Base-by-base conservation (phyloP, 2,329 filamentous ascomycete species). In the Exophiala mesophila region DNA sequence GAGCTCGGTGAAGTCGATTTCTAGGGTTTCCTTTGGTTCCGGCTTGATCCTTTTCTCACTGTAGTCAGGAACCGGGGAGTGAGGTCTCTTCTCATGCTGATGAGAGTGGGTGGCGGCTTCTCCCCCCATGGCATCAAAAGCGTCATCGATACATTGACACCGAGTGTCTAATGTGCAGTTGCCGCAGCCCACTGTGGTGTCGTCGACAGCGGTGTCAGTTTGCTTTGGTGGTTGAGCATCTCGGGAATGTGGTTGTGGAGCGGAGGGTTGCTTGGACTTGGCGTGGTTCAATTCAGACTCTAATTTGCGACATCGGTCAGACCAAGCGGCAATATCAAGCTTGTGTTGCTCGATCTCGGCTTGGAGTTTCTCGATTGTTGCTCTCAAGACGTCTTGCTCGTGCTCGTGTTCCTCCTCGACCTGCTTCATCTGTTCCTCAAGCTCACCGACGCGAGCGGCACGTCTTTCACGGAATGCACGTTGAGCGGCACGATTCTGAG, bases 401-500 rank as follows among this genome's bases (percentile, higher is more conserved):
- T 61, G 55, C n/a, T 68, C 66, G 51, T 70, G 61, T 31, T 68
- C 64, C 26, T 70, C 67, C 53, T 72, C 68, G 21, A 70, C 66
- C 37, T 67, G 59, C 50, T 69, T 72, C 30, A 72, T 63, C 39
- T 71, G 63, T 37, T 77, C 69, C 47, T 76, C 69, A 33, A 79
- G 65, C 51, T 77, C 89, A 28, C 84, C 82, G 5, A 96, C 86
- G 28, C 87, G 84, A 17, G 87, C 86, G 2, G 87, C 87, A 50
- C 90, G 79, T 44, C 90, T 76, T 66, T 95, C 88, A 23, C 90
- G 78, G 65, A 97, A 97, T 1, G 85, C 87, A 45, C 90, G 75
- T 68, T 97, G 90, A 3, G 90, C 90, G 34, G 87, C 85, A 47
- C 92, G 78, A 64, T 97, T 97, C 68, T 97, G 92, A 1, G 87